A percentile compares a stretch with the other conserved stretches of the same genome.
Evolutionary conservation across 2,329 filamentous ascomycete species (phyloP).

Genomic region (Sclerotinia trifoliorum): DNA sequence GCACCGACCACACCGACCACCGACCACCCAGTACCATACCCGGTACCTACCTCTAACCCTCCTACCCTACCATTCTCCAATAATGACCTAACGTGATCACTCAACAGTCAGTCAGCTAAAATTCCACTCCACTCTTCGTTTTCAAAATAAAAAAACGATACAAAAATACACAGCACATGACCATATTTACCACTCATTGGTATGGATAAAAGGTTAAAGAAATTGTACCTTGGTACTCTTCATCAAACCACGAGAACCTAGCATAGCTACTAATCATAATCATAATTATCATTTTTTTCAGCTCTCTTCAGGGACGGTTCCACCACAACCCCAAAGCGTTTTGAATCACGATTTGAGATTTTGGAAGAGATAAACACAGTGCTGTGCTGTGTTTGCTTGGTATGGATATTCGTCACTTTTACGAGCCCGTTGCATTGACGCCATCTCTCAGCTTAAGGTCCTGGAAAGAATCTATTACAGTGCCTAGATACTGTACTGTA

Average conservation of each 20-base stretch:
- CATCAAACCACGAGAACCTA: neutral
- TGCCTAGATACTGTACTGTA: neutral
- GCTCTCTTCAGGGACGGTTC: slow-evolving; percentile 16
- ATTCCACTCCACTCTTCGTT: slow-evolving; percentile 4
- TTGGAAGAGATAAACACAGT: neutral
- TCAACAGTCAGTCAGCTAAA: neutral
- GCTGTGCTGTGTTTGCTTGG: neutral
- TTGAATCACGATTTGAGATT: neutral
- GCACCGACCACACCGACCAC: slow-evolving; percentile 2
- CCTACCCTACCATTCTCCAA: neutral
- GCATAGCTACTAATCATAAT: neutral
- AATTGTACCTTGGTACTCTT: slow-evolving; percentile 1
- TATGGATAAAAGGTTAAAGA: neutral
- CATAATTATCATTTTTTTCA: slow-evolving; percentile 14
- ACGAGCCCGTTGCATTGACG: slow-evolving; percentile 21
- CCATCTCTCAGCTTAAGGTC: slow-evolving; percentile 13
- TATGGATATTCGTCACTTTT: slow-evolving; percentile 5
- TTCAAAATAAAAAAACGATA: neutral
- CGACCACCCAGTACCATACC: too few relatives aligned
- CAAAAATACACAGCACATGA: slow-evolving; percentile 11
- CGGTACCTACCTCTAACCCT: too few relatives aligned
- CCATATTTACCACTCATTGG: neutral
- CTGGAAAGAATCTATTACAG: neutral
- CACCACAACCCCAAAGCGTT: slow-evolving; percentile 11
- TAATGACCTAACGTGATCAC: neutral